Evolutionary conservation across 106 monocot genomes (phyloP).

Genomic region (Platanthera zijinensis): DNA sequence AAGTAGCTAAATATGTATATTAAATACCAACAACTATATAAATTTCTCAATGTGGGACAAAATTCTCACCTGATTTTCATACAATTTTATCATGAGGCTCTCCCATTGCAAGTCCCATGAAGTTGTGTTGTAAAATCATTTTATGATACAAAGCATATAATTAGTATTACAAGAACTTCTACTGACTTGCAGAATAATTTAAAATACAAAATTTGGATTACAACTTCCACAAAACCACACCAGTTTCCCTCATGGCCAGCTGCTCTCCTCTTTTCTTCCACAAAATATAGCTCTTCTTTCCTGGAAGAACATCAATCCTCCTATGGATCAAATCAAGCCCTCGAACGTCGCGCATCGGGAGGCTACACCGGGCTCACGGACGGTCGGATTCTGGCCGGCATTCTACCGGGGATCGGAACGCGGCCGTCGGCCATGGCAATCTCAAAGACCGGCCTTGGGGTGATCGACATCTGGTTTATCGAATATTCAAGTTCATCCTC

Average conservation of each 20-base stretch:
- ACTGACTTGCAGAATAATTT: background rate
- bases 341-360: background rate
- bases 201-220: background rate
- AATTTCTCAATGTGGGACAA: too few relatives aligned
- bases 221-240: background rate
- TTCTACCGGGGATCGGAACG: constrained; percentile 14
- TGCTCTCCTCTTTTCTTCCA: background rate
- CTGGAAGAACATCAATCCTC: background rate
- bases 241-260: background rate
- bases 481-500: constrained; percentile 39
- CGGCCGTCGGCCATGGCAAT: constrained; percentile 4
- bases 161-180: background rate
- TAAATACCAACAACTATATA: too few relatives aligned
- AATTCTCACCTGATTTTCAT: too few relatives aligned
- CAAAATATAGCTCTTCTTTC: background rate
- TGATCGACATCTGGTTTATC: constrained; percentile 86
- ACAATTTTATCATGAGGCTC: too few relatives aligned
- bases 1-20: too few relatives aligned
- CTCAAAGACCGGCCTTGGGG: constrained; percentile 38
- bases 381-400: constrained; percentile 89
- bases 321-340: background rate
- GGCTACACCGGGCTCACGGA: constrained; percentile 51
- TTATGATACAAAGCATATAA: background rate
- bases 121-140: background rate
- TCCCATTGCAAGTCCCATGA: background rate